Conservation (phyloP, 257 asterid species). For the Leonotis leonurus region DNA sequence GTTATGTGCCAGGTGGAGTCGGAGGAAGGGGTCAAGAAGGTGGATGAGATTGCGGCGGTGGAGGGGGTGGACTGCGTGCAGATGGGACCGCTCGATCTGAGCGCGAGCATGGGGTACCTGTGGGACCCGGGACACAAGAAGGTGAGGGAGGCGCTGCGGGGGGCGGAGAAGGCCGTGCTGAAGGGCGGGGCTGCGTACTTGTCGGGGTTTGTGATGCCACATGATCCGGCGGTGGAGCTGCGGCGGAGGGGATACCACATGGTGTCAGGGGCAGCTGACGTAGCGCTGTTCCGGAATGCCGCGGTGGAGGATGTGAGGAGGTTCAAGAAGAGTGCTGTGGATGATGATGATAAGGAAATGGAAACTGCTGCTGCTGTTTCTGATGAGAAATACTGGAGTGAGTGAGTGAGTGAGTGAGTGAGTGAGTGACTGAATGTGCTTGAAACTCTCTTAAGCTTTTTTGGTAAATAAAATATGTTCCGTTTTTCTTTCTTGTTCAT, state of each 20-base stretch:
- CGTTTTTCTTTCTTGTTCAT: too few relatives aligned
- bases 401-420: too few relatives aligned
- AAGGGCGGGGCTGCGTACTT: conserved; percentile 40
- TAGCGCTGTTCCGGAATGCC: not conserved
- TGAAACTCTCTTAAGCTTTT: too few relatives aligned
- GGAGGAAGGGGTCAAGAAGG: conserved; percentile 50
- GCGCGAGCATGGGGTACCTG: conserved; percentile 77
- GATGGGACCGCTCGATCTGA: conserved; percentile 85
- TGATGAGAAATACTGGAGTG: too few relatives aligned
- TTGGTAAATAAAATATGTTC: too few relatives aligned
- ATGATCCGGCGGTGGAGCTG: conserved; percentile 23
- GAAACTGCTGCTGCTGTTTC: too few relatives aligned
- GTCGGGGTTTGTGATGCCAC: conserved; percentile 70
- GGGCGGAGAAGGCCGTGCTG: conserved; percentile 60
- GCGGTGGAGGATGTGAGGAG: not conserved
- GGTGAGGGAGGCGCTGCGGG: conserved; percentile 49
- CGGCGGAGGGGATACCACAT: not conserved
- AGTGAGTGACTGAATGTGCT: too few relatives aligned
- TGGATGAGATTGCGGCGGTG: conserved; percentile 51
- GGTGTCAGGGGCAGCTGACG: not conserved
- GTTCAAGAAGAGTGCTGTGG: not conserved
- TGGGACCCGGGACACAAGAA: conserved; percentile 87
- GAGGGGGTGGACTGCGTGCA: conserved; percentile 78
- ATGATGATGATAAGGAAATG: too few relatives aligned
- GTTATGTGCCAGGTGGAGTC: conserved; percentile 82